Evolutionary conservation across 129 eudicot species (phyloP).

Genomic region (Centella asiatica): DNA sequence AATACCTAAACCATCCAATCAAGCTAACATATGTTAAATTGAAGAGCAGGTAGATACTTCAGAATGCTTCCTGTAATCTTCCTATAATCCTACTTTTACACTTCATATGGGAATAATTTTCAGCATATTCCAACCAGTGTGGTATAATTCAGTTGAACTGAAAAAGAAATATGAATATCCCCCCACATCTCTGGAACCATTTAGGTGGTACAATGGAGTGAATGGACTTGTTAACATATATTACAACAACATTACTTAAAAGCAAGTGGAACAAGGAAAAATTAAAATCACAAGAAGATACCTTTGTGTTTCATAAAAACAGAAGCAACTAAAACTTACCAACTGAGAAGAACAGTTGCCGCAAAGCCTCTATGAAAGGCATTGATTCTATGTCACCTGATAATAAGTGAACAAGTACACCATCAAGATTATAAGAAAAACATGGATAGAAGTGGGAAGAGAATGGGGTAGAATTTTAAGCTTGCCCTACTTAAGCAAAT

Average conservation of each 20-base stretch:
- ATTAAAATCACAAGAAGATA: background rate
- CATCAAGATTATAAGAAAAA: slow-evolving; percentile 7
- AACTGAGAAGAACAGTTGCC: slow-evolving; percentile 74
- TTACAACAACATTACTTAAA: background rate
- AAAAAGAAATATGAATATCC: too few relatives aligned
- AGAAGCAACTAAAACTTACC: slow-evolving; percentile 40
- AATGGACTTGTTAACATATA: background rate
- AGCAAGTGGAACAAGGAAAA: background rate
- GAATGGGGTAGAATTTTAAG: background rate
- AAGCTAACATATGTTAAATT: background rate
- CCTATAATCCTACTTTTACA: background rate
- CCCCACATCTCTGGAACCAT: background rate
- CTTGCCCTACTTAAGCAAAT: background rate
- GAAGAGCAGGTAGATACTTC: background rate
- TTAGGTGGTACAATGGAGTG: background rate
- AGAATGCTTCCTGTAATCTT: background rate
- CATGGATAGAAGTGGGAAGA: background rate
- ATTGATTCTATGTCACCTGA: slow-evolving; percentile 98
- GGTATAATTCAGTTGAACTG: too few relatives aligned
- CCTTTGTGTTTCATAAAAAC: background rate
- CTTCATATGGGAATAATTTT: background rate
- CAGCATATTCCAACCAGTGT: too few relatives aligned
- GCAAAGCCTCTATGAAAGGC: slow-evolving; percentile 98
- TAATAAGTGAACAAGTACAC: slow-evolving; percentile 11
- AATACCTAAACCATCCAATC: background rate